Percentiles rank a stretch among this genome's conserved stretches.
phyloP scores from a whole-genome alignment of 2,329 filamentous ascomycete genomes.

The Alternaria sp. region DNA sequence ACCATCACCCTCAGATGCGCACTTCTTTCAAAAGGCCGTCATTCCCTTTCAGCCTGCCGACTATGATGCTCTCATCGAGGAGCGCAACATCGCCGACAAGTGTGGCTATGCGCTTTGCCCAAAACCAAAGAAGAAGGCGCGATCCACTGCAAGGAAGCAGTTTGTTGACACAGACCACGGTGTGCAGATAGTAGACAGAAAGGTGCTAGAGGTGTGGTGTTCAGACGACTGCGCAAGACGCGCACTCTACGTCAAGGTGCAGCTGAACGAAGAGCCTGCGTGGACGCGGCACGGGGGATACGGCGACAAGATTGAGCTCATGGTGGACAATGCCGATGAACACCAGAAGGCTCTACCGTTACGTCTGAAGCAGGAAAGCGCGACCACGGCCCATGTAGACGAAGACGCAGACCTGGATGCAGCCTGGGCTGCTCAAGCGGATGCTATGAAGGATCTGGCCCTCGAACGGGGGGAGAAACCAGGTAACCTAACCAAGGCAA shows the following conservation, averaged over 20 bases:
- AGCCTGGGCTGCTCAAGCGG: constrained; percentile 46
- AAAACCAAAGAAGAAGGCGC: constrained; percentile 66
- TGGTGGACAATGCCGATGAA: constrained; percentile 47
- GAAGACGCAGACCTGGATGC: constrained; percentile 43
- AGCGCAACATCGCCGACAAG: constrained; percentile 81
- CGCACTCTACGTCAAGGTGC: constrained; percentile 86
- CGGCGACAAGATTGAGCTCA: constrained; percentile 50
- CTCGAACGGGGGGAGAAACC: constrained; percentile 56
- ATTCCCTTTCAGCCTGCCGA: constrained; percentile 83
- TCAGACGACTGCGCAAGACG: constrained; percentile 78
- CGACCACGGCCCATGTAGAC: constrained; percentile 19
- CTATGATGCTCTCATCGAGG: constrained; percentile 86
- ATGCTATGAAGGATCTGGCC: constrained; percentile 51
- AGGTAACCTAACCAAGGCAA: constrained; percentile 39
- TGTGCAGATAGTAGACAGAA: constrained; percentile 71
- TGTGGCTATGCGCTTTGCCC: constrained; percentile 88
- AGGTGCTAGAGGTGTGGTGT: constrained; percentile 87
- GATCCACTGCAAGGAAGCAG: constrained; percentile 62
- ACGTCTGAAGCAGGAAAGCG: constrained; percentile 34
- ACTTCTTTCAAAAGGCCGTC: constrained; percentile 71
- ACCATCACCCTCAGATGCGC: constrained; percentile 67
- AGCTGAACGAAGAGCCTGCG: constrained; percentile 83
- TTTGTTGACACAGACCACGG: constrained; percentile 69
- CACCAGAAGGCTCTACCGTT: constrained; percentile 39
- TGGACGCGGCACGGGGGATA: constrained; percentile 75